Evolutionary conservation across 176 grass and related monocot species (phyloP).

Genomic region (Miscanthus lutarioriparius): DNA sequence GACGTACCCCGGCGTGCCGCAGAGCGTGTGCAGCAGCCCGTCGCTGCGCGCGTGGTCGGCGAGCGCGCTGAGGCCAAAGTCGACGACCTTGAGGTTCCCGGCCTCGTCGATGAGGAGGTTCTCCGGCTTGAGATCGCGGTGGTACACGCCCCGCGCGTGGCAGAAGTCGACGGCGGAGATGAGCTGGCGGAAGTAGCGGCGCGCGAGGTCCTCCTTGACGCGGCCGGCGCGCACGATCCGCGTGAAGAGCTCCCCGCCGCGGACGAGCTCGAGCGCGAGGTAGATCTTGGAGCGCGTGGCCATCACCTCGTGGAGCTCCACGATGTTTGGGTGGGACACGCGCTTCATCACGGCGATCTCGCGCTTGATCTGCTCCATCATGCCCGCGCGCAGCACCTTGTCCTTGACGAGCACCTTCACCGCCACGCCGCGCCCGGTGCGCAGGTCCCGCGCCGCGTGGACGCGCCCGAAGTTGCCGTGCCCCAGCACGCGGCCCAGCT

Average conservation of each 20-base stretch:
- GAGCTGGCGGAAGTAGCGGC: slow-evolving; percentile 80
- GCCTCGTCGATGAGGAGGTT: slow-evolving; percentile 84
- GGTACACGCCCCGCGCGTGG: slow-evolving; percentile 89
- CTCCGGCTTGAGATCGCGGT: slow-evolving; percentile 97
- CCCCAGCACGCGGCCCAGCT: slow-evolving; percentile 79
- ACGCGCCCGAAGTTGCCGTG: slow-evolving; percentile 88
- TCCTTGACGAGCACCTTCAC: slow-evolving; percentile 84
- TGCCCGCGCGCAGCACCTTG: slow-evolving; percentile 63
- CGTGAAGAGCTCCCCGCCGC: slow-evolving; percentile 86
- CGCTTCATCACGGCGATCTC: slow-evolving; percentile 89
- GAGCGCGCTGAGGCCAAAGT: slow-evolving; percentile 87
- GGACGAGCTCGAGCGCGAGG: slow-evolving; percentile 93
- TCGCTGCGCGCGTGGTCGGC: slow-evolving; percentile 69
- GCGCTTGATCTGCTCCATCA: slow-evolving; percentile 85
- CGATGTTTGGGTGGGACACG: slow-evolving; percentile 87
- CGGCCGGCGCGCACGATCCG: slow-evolving; percentile 56
- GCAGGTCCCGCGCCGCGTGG: slow-evolving; percentile 67
- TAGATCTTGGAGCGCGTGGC: slow-evolving; percentile 95
- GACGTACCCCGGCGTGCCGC: slow-evolving; percentile 88
- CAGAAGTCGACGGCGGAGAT: slow-evolving; percentile 92
- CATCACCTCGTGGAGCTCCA: slow-evolving; percentile 93
- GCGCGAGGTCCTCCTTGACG: slow-evolving; percentile 75
- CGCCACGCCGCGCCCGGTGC: slow-evolving; percentile 62
- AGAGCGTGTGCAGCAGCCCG: slow-evolving; percentile 94
- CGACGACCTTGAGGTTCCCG: slow-evolving; percentile 88